These are phyloP conservation scores for Floccularia luteovirens DNA, from an alignment of 768 basidiomycete species.

Conservation along the genomic window DNA sequence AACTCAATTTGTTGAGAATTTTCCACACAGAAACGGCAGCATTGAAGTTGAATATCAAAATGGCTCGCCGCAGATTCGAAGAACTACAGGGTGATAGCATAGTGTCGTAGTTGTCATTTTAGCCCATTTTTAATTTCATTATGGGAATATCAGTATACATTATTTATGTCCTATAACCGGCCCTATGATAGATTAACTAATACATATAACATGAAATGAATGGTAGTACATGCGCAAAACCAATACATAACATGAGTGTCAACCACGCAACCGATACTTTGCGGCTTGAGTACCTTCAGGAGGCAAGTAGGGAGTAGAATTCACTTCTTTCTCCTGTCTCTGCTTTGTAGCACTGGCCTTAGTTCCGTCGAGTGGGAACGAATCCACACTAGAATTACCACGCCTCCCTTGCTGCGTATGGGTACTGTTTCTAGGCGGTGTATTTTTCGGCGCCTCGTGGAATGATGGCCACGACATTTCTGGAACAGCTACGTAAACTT, in stretches of 20 bases:
- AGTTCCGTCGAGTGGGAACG: conserved; percentile 28
- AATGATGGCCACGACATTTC: background rate
- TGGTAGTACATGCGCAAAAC: too few species aligned
- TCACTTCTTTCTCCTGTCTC: conserved; percentile 19
- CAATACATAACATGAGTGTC: too few species aligned
- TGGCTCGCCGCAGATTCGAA: conserved; percentile 84
- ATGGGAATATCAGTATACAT: too few species aligned
- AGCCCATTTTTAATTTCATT: too few species aligned
- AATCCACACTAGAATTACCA: conserved; percentile 16
- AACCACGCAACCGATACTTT: too few species aligned
- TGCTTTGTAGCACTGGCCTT: conserved; percentile 28
- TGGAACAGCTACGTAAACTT: background rate
- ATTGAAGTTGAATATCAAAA: conserved; percentile 78
- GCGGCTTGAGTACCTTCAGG: conserved; percentile 28
- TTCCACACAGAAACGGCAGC: conserved; percentile 91
- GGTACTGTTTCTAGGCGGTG: background rate
- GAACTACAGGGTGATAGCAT: conserved; percentile 77
- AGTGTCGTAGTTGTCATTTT: conserved; percentile 17
- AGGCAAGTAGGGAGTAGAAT: conserved; percentile 25
- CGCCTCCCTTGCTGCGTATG: conserved; percentile 2
- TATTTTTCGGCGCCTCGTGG: background rate
- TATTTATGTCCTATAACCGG: too few species aligned
- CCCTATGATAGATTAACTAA: too few species aligned
- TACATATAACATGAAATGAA: too few species aligned
- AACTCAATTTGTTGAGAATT: conserved; percentile 3